Conservation (phyloP, 2,329 filamentous ascomycete species). For the Fusarium praegraminearum region DNA sequence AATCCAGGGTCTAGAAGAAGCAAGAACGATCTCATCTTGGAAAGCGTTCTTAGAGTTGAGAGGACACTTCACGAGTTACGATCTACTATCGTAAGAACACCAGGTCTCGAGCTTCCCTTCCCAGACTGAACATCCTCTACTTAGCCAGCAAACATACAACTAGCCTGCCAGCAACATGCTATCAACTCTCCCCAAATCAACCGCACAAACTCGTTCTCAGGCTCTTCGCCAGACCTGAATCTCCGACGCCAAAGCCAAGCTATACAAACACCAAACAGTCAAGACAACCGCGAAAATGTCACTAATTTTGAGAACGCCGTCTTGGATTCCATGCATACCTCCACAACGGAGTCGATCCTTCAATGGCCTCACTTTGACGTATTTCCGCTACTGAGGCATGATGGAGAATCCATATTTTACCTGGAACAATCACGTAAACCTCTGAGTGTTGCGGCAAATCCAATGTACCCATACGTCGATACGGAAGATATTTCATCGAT, state of each 20-base stretch:
- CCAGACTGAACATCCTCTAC: background rate
- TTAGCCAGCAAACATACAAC: constrained; percentile 28
- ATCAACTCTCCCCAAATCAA: constrained; percentile 37
- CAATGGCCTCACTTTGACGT: constrained; percentile 64
- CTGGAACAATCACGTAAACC: constrained; percentile 59
- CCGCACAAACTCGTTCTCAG: constrained; percentile 42
- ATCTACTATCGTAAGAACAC: constrained; percentile 53
- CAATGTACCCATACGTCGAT: constrained; percentile 58
- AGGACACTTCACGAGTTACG: constrained; percentile 60
- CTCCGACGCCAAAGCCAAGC: constrained; percentile 42
- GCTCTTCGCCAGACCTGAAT: constrained; percentile 40
- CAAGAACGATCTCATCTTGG: constrained; percentile 65
- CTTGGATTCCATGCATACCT: constrained; percentile 63
- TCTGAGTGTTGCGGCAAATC: constrained; percentile 50
- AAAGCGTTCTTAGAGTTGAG: constrained; percentile 63
- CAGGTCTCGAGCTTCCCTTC: no score
- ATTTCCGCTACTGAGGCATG: constrained; percentile 57
- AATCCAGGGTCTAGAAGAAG: constrained; percentile 53
- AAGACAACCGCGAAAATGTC: constrained; percentile 36
- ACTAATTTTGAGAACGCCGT: constrained; percentile 60
- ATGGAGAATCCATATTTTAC: constrained; percentile 60
- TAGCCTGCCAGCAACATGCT: constrained; percentile 18
- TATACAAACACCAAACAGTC: constrained; percentile 42
- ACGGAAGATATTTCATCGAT: constrained; percentile 57
- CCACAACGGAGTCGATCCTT: constrained; percentile 63